A percentile compares a stretch with the other conserved stretches of the same genome.
These are phyloP conservation scores for Suillus decipiens DNA, from an alignment of 768 basidiomycete genomes.

Conservation along the genomic window DNA sequence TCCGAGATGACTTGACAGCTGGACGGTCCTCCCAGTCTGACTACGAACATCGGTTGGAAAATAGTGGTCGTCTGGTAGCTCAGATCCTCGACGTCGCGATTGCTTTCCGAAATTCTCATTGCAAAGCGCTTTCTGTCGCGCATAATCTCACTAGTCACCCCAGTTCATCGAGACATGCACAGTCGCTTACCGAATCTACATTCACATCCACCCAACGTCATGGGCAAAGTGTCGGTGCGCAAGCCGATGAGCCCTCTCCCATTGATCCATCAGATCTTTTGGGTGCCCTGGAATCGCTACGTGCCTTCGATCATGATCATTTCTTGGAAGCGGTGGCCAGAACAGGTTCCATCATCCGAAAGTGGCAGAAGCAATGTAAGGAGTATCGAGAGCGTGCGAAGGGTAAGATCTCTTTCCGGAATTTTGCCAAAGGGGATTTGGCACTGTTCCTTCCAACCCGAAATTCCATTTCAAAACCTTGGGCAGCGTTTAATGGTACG, in stretches of 20 bases:
- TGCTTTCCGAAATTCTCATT: conserved; percentile 74
- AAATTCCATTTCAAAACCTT: conserved; percentile 90
- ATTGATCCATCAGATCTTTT: conserved; percentile 77
- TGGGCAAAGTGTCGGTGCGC: conserved; percentile 41
- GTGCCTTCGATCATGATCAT: conserved; percentile 80
- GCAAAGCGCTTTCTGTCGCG: conserved; percentile 65
- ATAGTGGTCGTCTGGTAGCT: conserved; percentile 68
- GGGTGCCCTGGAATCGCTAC: conserved; percentile 67
- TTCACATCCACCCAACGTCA: conserved; percentile 51
- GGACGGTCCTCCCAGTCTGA: conserved; percentile 68
- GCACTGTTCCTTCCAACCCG: conserved; percentile 95
- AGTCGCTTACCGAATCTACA: conserved; percentile 48
- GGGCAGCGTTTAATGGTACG: conserved; percentile 97
- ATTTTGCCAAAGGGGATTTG: conserved; percentile 93
- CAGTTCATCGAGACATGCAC: conserved; percentile 47
- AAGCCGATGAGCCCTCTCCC: conserved; percentile 64
- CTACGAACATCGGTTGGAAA: conserved; percentile 67
- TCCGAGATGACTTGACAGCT: conserved; percentile 74
- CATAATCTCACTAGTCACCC: conserved; percentile 59
- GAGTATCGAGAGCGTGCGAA: conserved; percentile 94
- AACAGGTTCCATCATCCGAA: conserved; percentile 83
- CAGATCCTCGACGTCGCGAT: conserved; percentile 83
- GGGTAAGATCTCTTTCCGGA: conserved; percentile 95
- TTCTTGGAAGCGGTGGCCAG: conserved; percentile 84
- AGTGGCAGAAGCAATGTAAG: conserved; percentile 98